phyloP scores from a whole-genome alignment of 2,329 filamentous ascomycete species.

The Venturia asperata region DNA sequence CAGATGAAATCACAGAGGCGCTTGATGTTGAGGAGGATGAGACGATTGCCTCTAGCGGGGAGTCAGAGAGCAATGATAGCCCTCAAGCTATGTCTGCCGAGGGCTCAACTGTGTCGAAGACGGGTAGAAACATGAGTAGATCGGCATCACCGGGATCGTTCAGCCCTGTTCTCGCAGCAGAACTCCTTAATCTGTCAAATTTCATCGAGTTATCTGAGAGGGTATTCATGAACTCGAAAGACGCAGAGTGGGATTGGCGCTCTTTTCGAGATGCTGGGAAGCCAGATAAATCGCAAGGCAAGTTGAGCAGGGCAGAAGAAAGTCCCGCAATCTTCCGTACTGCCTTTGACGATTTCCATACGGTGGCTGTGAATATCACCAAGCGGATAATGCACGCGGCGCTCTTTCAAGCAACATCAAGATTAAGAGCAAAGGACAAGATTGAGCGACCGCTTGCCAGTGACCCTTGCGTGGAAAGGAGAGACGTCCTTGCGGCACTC shows the following conservation, averaged over 20 bases:
- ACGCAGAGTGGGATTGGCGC: slow-evolving; percentile 21
- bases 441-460: slow-evolving; percentile 25
- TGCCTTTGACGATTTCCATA: slow-evolving; percentile 68
- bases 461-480: slow-evolving; percentile 33
- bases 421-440: slow-evolving; percentile 48
- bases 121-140: neutral
- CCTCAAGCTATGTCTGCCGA: neutral
- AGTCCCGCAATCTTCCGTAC: slow-evolving; percentile 65
- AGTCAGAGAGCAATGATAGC: neutral
- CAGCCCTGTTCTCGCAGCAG: slow-evolving; percentile 29
- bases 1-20: slow-evolving; percentile 23
- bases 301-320: slow-evolving; percentile 57
- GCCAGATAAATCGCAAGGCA: slow-evolving; percentile 48
- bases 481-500: slow-evolving; percentile 50
- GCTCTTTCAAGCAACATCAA: slow-evolving; percentile 63
- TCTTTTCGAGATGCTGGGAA: slow-evolving; percentile 25
- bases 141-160: slow-evolving; percentile 23
- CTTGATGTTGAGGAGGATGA: neutral
- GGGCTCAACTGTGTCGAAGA: neutral
- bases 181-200: slow-evolving; percentile 26
- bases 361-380: slow-evolving; percentile 59
- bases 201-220: slow-evolving; percentile 29
- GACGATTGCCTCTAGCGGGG: neutral
- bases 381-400: slow-evolving; percentile 62
- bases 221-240: slow-evolving; percentile 32